Conservation (phyloP, 2,329 filamentous ascomycete genomes). For the Acephala macrosclerotiorum region DNA sequence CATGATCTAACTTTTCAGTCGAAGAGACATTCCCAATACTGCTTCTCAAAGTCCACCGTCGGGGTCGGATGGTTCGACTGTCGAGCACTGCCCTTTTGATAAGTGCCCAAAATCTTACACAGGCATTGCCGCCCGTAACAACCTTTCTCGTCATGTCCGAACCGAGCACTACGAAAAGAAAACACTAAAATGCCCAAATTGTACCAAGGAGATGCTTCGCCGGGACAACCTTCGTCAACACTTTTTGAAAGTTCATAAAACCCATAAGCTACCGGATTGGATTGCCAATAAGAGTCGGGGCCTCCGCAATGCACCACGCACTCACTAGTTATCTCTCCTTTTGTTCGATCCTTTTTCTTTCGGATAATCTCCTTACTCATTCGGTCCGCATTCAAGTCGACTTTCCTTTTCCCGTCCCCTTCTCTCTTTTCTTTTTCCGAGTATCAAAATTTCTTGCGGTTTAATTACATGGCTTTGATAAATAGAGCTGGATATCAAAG, state of each 20-base stretch:
- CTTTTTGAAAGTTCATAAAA: constrained; percentile 11
- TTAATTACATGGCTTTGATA: too few relatives aligned
- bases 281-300: constrained; percentile 19
- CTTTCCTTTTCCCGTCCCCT: too few relatives aligned
- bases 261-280: constrained; percentile 17
- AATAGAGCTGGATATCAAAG: too few relatives aligned
- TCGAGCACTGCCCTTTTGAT: constrained; percentile 17
- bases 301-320: constrained; percentile 8
- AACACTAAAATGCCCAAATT: too few relatives aligned
- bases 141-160: constrained; percentile 21
- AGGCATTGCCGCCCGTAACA: constrained; percentile 2
- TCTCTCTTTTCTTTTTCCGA: too few relatives aligned
- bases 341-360: too few relatives aligned
- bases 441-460: too few relatives aligned
- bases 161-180: constrained; percentile 10
- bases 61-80: constrained; percentile 1
- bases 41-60: constrained; percentile 7
- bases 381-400: too few relatives aligned
- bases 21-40: constrained; percentile 6
- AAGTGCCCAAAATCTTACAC: constrained; percentile 14
- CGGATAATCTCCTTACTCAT: too few relatives aligned
- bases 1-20: constrained; percentile 10
- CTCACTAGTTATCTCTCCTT: too few relatives aligned
- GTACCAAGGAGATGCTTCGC: neutral
- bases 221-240: constrained; percentile 25